phyloP scores from a whole-genome alignment of 1,284 basidiomycete genomes.

The Puccinia polysora region DNA sequence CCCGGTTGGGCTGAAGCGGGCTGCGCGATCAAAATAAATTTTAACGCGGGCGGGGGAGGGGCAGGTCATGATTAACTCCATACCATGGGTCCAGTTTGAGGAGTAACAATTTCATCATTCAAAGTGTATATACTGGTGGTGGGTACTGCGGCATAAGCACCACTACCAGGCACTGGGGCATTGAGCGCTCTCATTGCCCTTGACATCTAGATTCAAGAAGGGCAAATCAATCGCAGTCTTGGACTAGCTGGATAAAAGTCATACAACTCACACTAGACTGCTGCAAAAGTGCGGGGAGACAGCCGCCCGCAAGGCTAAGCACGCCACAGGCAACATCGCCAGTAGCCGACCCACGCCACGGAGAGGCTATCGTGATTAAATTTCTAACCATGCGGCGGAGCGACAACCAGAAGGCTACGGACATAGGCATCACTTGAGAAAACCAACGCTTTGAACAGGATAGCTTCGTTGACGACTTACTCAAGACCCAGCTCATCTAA shows the following conservation, averaged over 20 bases:
- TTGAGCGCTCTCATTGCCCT: constrained; percentile 4
- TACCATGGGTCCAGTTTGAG: constrained; percentile 15
- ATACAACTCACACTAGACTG: not conserved
- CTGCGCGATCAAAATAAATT: too few relatives aligned
- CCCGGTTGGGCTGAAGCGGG: constrained; percentile 1
- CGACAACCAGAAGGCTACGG: constrained; percentile 31
- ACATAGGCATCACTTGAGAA: constrained; percentile 16
- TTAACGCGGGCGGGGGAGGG: not conserved
- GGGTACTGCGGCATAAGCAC: not conserved
- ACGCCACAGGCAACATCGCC: not conserved
- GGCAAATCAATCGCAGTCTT: not conserved
- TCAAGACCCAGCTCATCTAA: constrained; percentile 19
- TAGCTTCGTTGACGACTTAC: not conserved
- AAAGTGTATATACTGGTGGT: constrained; percentile 19
- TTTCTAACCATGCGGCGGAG: not conserved
- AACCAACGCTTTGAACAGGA: not conserved
- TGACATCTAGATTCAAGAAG: not conserved
- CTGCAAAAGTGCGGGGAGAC: constrained; percentile 9
- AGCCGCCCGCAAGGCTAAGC: constrained; percentile 1
- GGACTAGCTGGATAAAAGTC: not conserved
- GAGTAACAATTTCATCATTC: constrained; percentile 6
- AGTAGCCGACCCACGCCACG: not conserved
- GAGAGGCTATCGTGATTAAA: constrained; percentile 1
- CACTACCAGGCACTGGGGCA: not conserved
- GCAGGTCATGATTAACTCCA: not conserved